Percentiles rank a stretch among this genome's conserved stretches.
Evolutionary conservation across 148 eudicot genomes (phyloP).

Genomic region (Cornus florida): DNA sequence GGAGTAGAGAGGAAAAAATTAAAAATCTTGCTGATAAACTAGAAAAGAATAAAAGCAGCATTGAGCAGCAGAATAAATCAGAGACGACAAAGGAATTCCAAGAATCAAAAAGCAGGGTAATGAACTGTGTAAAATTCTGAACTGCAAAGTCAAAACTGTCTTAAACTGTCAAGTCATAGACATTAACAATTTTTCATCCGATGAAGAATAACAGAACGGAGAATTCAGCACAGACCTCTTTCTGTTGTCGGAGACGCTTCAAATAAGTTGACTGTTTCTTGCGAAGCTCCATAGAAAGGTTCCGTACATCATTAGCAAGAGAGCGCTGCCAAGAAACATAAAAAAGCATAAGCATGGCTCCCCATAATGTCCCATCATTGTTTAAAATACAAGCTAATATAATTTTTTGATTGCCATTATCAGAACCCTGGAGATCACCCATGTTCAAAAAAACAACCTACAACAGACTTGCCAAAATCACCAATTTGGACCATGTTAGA

Average conservation of each 20-base stretch:
- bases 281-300: conserved; percentile 85
- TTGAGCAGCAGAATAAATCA: neutral
- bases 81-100: neutral
- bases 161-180: neutral
- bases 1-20: no score
- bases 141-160: conserved; percentile 3
- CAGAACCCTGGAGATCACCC: neutral
- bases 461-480: neutral
- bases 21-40: neutral
- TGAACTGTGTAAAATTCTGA: neutral
- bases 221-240: conserved; percentile 52
- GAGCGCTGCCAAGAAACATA: conserved; percentile 58
- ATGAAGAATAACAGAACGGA: neutral
- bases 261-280: conserved; percentile 88
- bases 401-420: neutral
- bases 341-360: neutral
- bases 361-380: neutral
- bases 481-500: neutral
- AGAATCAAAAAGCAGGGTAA: neutral
- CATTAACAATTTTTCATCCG: neutral
- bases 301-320: conserved; percentile 96
- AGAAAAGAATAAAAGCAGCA: neutral
- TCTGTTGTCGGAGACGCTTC: conserved; percentile 83
- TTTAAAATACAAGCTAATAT: neutral
- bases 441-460: neutral